These are phyloP conservation scores for Endothia cerciana DNA, from an alignment of 2,329 filamentous ascomycete genomes.

Conservation along the genomic window DNA sequence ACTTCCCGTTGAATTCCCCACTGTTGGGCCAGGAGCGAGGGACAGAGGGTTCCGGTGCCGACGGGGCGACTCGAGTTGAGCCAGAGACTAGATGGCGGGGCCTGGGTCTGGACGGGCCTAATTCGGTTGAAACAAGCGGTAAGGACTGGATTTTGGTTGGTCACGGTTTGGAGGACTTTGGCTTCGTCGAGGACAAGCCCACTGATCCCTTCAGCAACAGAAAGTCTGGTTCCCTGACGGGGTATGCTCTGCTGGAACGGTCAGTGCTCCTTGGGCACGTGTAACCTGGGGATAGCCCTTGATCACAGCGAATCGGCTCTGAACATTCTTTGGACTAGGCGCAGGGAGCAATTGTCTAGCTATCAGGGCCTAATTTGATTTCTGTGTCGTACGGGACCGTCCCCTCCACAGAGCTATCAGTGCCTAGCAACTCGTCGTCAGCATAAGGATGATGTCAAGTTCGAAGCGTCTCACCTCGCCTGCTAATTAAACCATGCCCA, in stretches of 20 bases:
- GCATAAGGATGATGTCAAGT: not conserved
- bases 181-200: no score
- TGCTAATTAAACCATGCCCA: conserved; percentile 51
- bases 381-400: not conserved
- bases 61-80: not conserved
- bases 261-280: not conserved
- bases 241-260: not conserved
- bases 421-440: not conserved
- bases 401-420: not conserved
- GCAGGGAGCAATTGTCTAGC: not conserved
- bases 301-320: not conserved
- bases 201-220: no score
- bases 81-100: not conserved
- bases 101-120: not conserved
- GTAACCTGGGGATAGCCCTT: not conserved
- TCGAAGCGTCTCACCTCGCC: not conserved
- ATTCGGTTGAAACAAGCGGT: no score
- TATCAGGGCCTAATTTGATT: not conserved
- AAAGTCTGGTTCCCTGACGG: no score
- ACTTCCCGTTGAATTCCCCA: not conserved
- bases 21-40: not conserved
- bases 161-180: no score
- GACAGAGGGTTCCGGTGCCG: not conserved
- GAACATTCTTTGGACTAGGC: not conserved
- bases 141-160: no score